phyloP scores from a whole-genome alignment of 2,329 filamentous ascomycete genomes.

The Pleurostoma richardsiae region DNA sequence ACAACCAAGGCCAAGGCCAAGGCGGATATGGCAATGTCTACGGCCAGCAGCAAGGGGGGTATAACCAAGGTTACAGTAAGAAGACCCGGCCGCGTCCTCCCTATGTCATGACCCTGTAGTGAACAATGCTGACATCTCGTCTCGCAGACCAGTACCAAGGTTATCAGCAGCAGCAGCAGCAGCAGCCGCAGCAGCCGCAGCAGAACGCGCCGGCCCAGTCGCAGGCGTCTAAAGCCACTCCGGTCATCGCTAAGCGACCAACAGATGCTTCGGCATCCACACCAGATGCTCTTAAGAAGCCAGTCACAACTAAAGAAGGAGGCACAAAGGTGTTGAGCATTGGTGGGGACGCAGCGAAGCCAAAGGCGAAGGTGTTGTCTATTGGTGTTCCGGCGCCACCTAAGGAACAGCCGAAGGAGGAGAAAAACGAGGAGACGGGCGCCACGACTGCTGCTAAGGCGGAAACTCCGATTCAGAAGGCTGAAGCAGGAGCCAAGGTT shows the following conservation, averaged over 20 bases:
- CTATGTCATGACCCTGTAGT: too few species aligned
- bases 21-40: conserved; percentile 27
- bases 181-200: conserved; percentile 30
- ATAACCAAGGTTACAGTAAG: conserved; percentile 41
- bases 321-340: conserved; percentile 61
- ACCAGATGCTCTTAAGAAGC: conserved; percentile 37
- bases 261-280: conserved; percentile 39
- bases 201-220: conserved; percentile 31
- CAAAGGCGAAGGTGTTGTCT: conserved; percentile 59
- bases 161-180: conserved; percentile 41
- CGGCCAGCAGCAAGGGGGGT: conserved; percentile 36
- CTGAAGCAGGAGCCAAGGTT: conserved; percentile 77
- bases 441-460: conserved; percentile 36
- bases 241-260: conserved; percentile 61
- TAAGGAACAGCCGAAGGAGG: conserved; percentile 38
- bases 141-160: conserved; percentile 40
- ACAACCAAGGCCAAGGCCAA: conserved; percentile 26
- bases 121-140: too few species aligned
- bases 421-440: conserved; percentile 28
- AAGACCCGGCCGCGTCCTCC: conserved; percentile 17
- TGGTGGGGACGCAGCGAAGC: conserved; percentile 46
- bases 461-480: conserved; percentile 22
- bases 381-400: conserved; percentile 29
- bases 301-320: conserved; percentile 47
- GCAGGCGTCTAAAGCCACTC: conserved; percentile 39